A percentile compares a stretch with the other conserved stretches of the same genome.
These are phyloP conservation scores for Ceratobasidium sp. DNA, from an alignment of 1,284 basidiomycete species.

Conservation along the genomic window DNA sequence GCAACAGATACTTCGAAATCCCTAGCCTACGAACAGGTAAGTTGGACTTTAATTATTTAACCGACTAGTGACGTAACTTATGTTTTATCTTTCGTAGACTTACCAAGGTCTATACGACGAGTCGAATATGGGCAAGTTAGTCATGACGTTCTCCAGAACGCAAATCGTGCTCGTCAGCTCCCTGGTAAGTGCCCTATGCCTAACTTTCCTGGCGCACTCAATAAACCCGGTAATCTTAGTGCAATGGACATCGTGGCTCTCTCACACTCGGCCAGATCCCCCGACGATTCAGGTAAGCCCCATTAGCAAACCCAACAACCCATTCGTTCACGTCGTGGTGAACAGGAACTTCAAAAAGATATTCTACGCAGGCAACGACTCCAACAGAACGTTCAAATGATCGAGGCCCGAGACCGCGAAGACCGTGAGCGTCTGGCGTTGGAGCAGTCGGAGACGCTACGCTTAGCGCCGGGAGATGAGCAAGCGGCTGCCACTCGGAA, in stretches of 20 bases:
- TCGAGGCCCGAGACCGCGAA: conserved; percentile 52
- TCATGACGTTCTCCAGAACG: conserved; percentile 40
- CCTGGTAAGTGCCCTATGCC: conserved; percentile 26
- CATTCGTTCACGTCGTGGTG: background rate
- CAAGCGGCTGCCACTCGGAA: background rate
- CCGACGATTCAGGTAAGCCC: conserved; percentile 52
- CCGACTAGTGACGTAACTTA: background rate
- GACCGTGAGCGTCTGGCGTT: conserved; percentile 50
- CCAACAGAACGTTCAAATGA: conserved; percentile 51
- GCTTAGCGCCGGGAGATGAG: background rate
- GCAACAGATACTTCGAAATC: conserved; percentile 47
- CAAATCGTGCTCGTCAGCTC: conserved; percentile 41
- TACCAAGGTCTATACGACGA: conserved; percentile 29
- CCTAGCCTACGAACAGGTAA: conserved; percentile 27
- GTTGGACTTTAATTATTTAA: background rate
- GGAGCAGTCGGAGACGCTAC: conserved; percentile 46
- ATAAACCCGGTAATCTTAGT: conserved; percentile 47
- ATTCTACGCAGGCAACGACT: conserved; percentile 51
- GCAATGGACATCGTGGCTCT: conserved; percentile 55
- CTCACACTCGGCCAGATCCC: conserved; percentile 52
- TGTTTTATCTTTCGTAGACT: background rate
- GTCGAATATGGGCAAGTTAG: conserved; percentile 37
- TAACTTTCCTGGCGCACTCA: background rate
- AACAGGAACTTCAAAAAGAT: conserved; percentile 53
- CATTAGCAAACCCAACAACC: background rate